These are phyloP conservation scores for Cercospora citrullina DNA, from an alignment of 2,329 filamentous ascomycete species.

Conservation along the genomic window DNA sequence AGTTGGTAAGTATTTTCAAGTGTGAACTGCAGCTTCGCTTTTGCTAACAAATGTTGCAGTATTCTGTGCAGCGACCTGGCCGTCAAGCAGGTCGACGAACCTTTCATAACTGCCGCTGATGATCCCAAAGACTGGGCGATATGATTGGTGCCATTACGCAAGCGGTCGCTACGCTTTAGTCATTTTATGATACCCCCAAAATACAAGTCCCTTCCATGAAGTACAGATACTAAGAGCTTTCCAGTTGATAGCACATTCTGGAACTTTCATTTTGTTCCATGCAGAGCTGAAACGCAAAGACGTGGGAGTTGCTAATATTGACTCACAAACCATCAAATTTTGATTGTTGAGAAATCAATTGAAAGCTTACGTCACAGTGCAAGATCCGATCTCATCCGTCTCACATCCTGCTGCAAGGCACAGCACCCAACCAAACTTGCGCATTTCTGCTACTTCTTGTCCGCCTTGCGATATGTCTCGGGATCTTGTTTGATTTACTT, in stretches of 20 bases:
- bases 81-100: slow-evolving; percentile 90
- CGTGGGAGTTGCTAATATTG: neutral
- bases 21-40: neutral
- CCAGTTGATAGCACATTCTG: neutral
- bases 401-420: neutral
- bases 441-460: neutral
- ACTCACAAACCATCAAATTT: neutral
- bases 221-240: neutral
- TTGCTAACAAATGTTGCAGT: slow-evolving; percentile 49
- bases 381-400: neutral
- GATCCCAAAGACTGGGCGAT: slow-evolving; percentile 75
- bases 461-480: neutral
- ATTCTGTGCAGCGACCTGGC: slow-evolving; percentile 93
- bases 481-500: neutral
- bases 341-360: neutral
- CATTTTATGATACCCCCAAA: neutral
- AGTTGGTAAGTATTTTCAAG: slow-evolving; percentile 52
- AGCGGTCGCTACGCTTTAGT: neutral
- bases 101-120: slow-evolving; percentile 76
- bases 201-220: neutral
- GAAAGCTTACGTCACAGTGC: neutral
- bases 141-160: neutral
- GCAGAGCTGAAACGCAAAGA: neutral
- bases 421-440: neutral
- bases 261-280: neutral